Conservation (phyloP, 371 early-diverging fungal genomes). For the Mucor piriformis region DNA sequence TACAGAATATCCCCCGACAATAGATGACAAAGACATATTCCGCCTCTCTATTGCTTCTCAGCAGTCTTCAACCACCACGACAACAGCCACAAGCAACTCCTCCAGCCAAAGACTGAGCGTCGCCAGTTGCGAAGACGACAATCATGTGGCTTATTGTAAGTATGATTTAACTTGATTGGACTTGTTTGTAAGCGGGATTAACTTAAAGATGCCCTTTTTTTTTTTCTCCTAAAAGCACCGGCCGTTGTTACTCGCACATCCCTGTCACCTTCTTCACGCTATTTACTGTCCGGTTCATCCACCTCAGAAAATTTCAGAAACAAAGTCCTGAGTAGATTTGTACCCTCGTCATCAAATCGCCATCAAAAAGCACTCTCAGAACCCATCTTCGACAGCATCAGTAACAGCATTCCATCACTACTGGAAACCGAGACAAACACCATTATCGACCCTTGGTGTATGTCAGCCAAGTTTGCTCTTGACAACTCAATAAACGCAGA, state of each 20-base stretch:
- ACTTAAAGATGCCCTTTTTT: not conserved
- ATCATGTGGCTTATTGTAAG: constrained; percentile 14
- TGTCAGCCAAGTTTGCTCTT: constrained; percentile 34
- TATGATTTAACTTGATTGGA: constrained; percentile 4
- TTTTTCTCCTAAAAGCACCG: not conserved
- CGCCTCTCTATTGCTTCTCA: constrained; percentile 43
- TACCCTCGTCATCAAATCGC: constrained; percentile 22
- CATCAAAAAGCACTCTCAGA: constrained; percentile 36
- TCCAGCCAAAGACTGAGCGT: constrained; percentile 38
- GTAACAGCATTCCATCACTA: not conserved
- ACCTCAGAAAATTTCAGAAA: constrained; percentile 37
- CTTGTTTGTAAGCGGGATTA: constrained; percentile 10
- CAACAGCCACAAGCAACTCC: constrained; percentile 23
- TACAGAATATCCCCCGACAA: constrained; percentile 18
- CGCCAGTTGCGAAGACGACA: constrained; percentile 27
- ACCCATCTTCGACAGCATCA: constrained; percentile 12
- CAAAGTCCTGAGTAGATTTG: constrained; percentile 39
- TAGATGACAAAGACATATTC: constrained; percentile 23
- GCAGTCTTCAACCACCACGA: constrained; percentile 33
- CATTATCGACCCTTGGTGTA: constrained; percentile 38
- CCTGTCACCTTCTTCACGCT: constrained; percentile 40
- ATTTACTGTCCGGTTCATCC: constrained; percentile 35
- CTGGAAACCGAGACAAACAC: constrained; percentile 5
- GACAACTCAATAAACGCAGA: constrained; percentile 31
- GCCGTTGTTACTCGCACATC: not conserved